Evolutionary conservation across 2,329 filamentous ascomycete genomes (phyloP), one percentile per base, ranked within the genome.

Genomic region (Colletotrichum sp.): DNA sequence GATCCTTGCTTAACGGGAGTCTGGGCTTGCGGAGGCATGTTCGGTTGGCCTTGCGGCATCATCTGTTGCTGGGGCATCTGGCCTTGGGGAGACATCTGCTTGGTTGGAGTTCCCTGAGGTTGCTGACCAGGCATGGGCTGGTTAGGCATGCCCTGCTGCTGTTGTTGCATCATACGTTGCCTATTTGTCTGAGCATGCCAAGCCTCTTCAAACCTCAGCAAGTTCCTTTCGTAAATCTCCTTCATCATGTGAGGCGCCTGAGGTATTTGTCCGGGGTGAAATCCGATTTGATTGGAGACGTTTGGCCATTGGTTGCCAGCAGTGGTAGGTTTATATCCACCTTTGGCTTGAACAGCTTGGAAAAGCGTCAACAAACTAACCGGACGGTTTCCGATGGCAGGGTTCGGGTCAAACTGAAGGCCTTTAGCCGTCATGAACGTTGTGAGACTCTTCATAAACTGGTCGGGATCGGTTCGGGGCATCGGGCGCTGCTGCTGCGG

Each of bases 321-420:
- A 0, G 92, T 93, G 4, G 98, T 92, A 76, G 90, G 92, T 79
- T 94, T 94, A 72, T 94, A 97, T 7, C 96, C 96, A 28, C 95
- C 95, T 80, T 94, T 96, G 79, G 93, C 90, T 61, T 86, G 84
- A 3, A 98, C 95, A 0, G 92, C 88, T 76, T 93, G 92, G 83
- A 98, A 99, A 4, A 99, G 88, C 76, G 93, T 90, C 81, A 95
- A 91, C 14, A 98, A 85, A 79, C 94, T 93, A 48, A 99, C 88
- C 0, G 90, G 91, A 13, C 95, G 92, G 69, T 95, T 94, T 69
- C 92, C 93, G 28, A 98, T 90, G 26, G 92, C 86, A 0, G 96
- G 96, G 77, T 93, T 94, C 2, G 90, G 87, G 63, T 98, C 95
- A 66, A 99, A 89, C 0, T 92, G 93, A 21, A 95, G 87, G 36